Conservation (phyloP, 2,329 filamentous ascomycete species). For the Paecilomyces sp. region DNA sequence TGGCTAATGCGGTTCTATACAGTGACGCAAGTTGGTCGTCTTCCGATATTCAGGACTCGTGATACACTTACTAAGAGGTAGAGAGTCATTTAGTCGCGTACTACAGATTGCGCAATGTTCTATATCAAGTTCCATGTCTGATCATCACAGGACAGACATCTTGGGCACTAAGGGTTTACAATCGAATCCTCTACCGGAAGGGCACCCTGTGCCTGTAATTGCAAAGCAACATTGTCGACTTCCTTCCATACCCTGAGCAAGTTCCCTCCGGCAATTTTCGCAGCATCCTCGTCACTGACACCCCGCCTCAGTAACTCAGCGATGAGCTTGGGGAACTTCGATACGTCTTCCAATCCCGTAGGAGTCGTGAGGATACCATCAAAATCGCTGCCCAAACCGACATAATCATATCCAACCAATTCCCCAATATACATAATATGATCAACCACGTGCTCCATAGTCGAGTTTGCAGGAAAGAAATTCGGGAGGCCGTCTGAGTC, state of each 20-base stretch:
- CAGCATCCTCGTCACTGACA: slow-evolving; percentile 65
- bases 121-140: neutral
- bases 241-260: slow-evolving; percentile 76
- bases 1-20: neutral
- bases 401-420: slow-evolving; percentile 76
- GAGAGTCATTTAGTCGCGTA: too few relatives aligned
- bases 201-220: slow-evolving; percentile 54
- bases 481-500: slow-evolving; percentile 60
- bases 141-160: neutral
- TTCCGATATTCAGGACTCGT: slow-evolving; percentile 9
- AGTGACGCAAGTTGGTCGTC: too few relatives aligned
- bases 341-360: slow-evolving; percentile 73
- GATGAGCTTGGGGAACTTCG: slow-evolving; percentile 72
- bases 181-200: slow-evolving; percentile 38
- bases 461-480: slow-evolving; percentile 60
- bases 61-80: neutral
- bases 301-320: slow-evolving; percentile 66
- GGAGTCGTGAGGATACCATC: slow-evolving; percentile 61
- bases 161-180: slow-evolving; percentile 5
- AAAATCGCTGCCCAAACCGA: slow-evolving; percentile 85
- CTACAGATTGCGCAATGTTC: neutral
- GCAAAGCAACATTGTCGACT: slow-evolving; percentile 63
- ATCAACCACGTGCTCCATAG: slow-evolving; percentile 66
- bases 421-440: slow-evolving; percentile 80
- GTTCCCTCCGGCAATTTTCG: slow-evolving; percentile 72